Base-by-base conservation (phyloP, 2,329 filamentous ascomycete species). In the Fusarium longipes region DNA sequence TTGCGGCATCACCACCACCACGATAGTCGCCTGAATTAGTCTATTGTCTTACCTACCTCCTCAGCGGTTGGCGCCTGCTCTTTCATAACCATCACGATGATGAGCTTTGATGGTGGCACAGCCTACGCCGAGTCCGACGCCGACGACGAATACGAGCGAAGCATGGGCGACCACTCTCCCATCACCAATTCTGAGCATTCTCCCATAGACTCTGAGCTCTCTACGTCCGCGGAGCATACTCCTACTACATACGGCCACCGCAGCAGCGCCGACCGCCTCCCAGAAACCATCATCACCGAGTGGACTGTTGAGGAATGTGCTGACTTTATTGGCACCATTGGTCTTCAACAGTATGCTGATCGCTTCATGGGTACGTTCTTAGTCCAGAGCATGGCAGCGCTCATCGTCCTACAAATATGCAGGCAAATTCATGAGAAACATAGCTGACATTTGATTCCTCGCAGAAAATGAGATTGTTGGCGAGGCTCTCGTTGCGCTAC, bases 381-480 rank as follows among this genome's bases (percentile, higher is more conserved):
- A 20, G 38, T 47, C 17, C 15, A 22, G 20, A 29, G 15, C 22
- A 25, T 32, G 33, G 39, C 14, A 20, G 22, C n/a, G 17, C 33
- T 44, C 30, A n/a, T 39, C 18, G 36, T 39, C 17, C 30, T 18
- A 29, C 29, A 53, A 25, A 14, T 17, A 42, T 12, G 22, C 30
- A 52, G 49, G 39, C 33, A 49, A n/a, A 8, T 36, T 48, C n/a
- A n/a, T 39, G 9, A 39, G 17, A 27, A 18, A 22, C 15, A 52
- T 35, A 30, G 33, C 69, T 74, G 53, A 73, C 61, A 22, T 70
- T 73, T 59, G 22, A 54, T 50, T 50, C 38, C 42, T 29, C 57
- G 51, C 77, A 96, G 96, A 97, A 75, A 97, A 99, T 76, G 93
- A 93, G 67, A 96, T 99, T 72, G 91, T 94, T 35, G 96, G 96